Evolutionary conservation across 2,329 filamentous ascomycete species (phyloP).

Genomic region (Aspergillus sp.): DNA sequence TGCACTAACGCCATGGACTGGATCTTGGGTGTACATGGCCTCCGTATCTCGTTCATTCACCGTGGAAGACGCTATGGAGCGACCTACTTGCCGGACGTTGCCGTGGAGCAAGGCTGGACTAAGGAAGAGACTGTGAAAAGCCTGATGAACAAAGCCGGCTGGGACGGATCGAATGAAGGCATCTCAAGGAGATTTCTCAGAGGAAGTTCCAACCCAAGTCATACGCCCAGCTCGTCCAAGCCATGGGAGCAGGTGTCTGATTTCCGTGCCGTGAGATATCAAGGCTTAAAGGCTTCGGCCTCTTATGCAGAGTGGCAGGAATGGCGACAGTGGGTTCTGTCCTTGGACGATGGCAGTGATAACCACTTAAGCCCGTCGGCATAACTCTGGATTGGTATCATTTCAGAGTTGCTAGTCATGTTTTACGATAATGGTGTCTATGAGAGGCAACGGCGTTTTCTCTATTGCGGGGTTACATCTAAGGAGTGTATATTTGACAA

Average conservation of each 20-base stretch:
- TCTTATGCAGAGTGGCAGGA: constrained; percentile 71
- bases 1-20: constrained; percentile 74
- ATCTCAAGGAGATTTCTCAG: constrained; percentile 37
- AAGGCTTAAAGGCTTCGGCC: constrained; percentile 74
- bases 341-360: constrained; percentile 27
- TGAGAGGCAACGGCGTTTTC: not conserved
- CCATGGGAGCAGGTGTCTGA: constrained; percentile 73
- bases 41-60: constrained; percentile 81
- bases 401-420: not conserved
- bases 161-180: constrained; percentile 59
- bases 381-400: not conserved
- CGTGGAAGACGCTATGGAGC: constrained; percentile 71
- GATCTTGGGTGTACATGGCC: constrained; percentile 79
- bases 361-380: constrained; percentile 15
- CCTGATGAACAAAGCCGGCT: constrained; percentile 92
- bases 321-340: constrained; percentile 71
- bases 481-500: no score
- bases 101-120: constrained; percentile 88
- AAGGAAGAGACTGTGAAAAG: constrained; percentile 89
- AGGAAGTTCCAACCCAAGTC: constrained; percentile 35
- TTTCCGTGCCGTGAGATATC: constrained; percentile 77
- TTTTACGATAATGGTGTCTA: not conserved
- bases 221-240: constrained; percentile 16
- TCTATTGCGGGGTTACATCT: no score
- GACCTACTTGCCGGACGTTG: constrained; percentile 91